These are phyloP conservation scores for Diatrype stigma DNA, from an alignment of 2,329 filamentous ascomycete species.

Conservation along the genomic window DNA sequence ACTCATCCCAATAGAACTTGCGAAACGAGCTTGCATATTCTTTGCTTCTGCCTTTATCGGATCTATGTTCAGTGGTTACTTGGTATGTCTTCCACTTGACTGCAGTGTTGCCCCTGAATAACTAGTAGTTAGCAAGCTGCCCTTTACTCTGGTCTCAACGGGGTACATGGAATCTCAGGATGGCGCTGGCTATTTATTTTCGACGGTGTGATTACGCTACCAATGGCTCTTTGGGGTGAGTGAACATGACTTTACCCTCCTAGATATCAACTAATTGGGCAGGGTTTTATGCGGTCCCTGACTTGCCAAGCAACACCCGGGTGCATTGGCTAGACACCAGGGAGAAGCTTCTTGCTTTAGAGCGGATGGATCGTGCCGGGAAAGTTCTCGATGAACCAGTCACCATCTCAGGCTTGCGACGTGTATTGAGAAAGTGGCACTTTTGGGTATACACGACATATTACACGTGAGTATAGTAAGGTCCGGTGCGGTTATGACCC, in stretches of 20 bases:
- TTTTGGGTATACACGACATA: conserved; percentile 27
- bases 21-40: too few relatives aligned
- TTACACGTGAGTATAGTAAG: conserved; percentile 19
- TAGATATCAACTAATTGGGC: background rate
- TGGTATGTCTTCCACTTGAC: too few relatives aligned
- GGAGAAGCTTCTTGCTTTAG: conserved; percentile 18
- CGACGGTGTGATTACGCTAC: conserved; percentile 27
- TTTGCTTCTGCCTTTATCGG: too few relatives aligned
- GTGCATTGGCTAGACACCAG: conserved; percentile 22
- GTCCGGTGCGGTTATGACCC: background rate
- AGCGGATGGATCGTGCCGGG: conserved; percentile 20
- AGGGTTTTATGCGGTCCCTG: conserved; percentile 18
- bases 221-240: conserved; percentile 24
- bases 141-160: conserved; percentile 20
- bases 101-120: too few relatives aligned
- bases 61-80: too few relatives aligned
- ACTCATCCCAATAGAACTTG: too few relatives aligned
- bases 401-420: conserved; percentile 14
- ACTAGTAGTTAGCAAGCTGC: conserved; percentile 15
- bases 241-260: background rate
- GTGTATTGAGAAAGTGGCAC: conserved; percentile 27
- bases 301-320: conserved; percentile 15
- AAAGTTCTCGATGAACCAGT: conserved; percentile 19
- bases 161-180: conserved; percentile 16
- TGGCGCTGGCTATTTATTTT: conserved; percentile 26